Evolutionary conservation across 805 yeast species (phyloP), one percentile per base, ranked within the genome.

Genomic region (Brettanomyces nanus): DNA sequence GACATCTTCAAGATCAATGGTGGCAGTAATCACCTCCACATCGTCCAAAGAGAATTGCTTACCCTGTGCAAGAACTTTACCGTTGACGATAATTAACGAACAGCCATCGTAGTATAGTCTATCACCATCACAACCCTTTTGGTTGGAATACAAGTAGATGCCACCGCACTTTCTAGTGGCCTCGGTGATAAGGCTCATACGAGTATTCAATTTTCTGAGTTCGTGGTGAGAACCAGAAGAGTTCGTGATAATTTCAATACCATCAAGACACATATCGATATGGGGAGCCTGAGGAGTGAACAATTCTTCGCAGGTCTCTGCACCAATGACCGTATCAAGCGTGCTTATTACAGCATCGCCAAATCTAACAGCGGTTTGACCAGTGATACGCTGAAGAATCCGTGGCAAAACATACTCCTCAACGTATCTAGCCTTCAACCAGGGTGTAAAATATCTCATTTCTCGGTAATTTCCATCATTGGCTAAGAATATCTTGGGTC

Each of bases 161-260:
- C 99, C 99, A 37, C 99, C 99, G 56, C 97, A 89, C 61, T 92
- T 87, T 38, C 85, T 74, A 2, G 97, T 89, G 2, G 98, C 97
- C 54, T 85, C 95, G 13, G 78, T 74, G 48, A 92, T 92, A 53
- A 92, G 69, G 40, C 81, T 74, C 65, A 92, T 66, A 51, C 99
- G 73, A 5, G 85, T 78, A 62, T 90, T 76, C 46, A 94, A 69
- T 56, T 92, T 92, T 44, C 98, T 70, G 45, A 92, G 69, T 63
- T 92, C 97, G 57, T 92, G 99, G 56, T 92, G 99, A n/a, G 95
- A 83, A 2, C 99, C 99, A 4, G 94, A 80, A 0, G 97, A 86
- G 56, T 92, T 92, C 31, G 97, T 87, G 54, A 92, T 71, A 51
- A 92, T 89, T 60, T 92, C 99, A n/a, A 90, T 95, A 31, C 99